Evolutionary conservation across 2,329 filamentous ascomycete species (phyloP).

Genomic region (Fusarium bulbicola): DNA sequence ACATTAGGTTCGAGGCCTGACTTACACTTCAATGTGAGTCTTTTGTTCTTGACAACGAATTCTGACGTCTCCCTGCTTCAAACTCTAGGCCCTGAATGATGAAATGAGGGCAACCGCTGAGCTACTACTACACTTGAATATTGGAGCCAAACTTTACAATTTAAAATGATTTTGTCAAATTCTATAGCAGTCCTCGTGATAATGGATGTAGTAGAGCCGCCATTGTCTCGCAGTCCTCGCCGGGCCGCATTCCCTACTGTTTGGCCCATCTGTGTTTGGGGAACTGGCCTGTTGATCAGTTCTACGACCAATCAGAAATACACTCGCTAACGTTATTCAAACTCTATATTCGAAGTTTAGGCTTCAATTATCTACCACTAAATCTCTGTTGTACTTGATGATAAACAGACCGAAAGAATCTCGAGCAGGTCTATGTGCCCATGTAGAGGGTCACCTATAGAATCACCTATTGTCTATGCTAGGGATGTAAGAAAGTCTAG

Average conservation of each 20-base stretch:
- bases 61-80: not conserved
- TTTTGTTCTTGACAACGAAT: not conserved
- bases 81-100: not conserved
- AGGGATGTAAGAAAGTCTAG: not conserved
- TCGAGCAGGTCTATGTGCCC: not conserved
- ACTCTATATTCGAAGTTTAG: not conserved
- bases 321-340: not conserved
- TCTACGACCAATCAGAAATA: conserved; percentile 5
- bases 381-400: not conserved
- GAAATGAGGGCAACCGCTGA: not conserved
- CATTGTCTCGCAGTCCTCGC: not conserved
- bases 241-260: not conserved
- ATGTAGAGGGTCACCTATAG: not conserved
- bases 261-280: not conserved
- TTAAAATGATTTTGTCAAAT: not conserved
- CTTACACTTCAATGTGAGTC: not conserved
- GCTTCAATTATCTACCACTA: not conserved
- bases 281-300: conserved; percentile 5
- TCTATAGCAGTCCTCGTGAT: not conserved
- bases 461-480: not conserved
- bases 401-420: conserved; percentile 46
- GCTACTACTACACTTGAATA: not conserved
- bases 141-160: not conserved
- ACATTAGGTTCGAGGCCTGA: not conserved
- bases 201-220: not conserved